These are phyloP conservation scores for Crithidia thermophila DNA, from an alignment of 208 protist genomes.

Conservation along the genomic window DNA sequence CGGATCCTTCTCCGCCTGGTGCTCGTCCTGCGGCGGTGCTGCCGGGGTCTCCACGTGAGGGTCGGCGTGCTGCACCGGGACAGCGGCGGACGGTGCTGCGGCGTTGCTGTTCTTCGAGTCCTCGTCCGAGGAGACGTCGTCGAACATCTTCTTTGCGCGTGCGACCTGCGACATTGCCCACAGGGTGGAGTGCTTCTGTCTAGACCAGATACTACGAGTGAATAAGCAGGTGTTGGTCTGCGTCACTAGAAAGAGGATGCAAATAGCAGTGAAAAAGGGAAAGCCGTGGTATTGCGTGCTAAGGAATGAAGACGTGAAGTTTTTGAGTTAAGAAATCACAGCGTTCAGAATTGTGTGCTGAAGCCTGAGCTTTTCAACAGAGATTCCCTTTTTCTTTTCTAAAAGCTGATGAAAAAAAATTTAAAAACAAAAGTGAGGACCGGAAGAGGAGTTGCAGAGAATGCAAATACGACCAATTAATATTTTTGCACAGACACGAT, in stretches of 20 bases:
- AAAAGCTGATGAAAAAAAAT: background rate
- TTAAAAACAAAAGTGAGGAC: background rate
- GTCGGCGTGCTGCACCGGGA: background rate
- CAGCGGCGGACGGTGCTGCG: background rate
- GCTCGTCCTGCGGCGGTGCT: background rate
- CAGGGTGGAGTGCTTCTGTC: no score
- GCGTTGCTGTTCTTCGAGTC: conserved; percentile 10
- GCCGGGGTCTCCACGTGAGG: background rate
- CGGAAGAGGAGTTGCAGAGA: no score
- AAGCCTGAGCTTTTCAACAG: no score
- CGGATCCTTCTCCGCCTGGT: background rate
- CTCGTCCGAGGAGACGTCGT: conserved; percentile 40
- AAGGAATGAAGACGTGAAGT: no score
- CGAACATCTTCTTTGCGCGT: conserved; percentile 53
- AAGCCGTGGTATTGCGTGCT: background rate
- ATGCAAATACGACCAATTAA: no score
- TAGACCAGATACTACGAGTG: no score
- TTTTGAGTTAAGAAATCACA: no score
- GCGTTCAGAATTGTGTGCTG: no score
- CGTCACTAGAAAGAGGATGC: no score
- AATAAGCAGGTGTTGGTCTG: no score
- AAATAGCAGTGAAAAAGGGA: background rate
- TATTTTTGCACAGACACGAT: no score
- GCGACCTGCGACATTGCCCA: conserved; percentile 16
- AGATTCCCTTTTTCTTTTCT: background rate